phyloP scores from a whole-genome alignment of 441 rosid genomes.

The Gossypium aridum region DNA sequence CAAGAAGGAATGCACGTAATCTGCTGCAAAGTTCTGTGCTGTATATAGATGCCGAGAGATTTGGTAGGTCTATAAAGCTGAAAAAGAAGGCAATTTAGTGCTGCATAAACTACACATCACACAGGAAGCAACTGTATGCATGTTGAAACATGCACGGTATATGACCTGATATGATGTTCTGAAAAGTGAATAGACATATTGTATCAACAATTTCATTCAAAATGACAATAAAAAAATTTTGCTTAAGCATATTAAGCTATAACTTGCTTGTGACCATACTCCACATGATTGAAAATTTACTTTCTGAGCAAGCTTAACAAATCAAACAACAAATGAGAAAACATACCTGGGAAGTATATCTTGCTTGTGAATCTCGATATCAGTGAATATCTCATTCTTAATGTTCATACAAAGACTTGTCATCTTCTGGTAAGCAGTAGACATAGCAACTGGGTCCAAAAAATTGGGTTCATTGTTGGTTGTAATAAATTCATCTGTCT shows the following conservation, averaged over 20 bases:
- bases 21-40: conserved; percentile 88
- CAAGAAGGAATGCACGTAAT: conserved; percentile 79
- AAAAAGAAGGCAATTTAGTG: conserved; percentile 23
- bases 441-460: conserved; percentile 61
- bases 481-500: conserved; percentile 86
- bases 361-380: conserved; percentile 91
- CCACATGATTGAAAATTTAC: background rate
- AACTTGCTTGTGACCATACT: background rate
- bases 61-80: conserved; percentile 93
- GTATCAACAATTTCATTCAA: background rate
- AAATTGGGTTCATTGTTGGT: conserved; percentile 50
- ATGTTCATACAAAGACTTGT: conserved; percentile 64
- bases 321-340: background rate
- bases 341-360: conserved; percentile 83
- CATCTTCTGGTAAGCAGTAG: conserved; percentile 94
- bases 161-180: background rate
- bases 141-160: background rate
- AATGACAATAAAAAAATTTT: background rate
- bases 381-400: conserved; percentile 80
- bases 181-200: conserved; percentile 1
- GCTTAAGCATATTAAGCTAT: background rate
- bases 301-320: background rate
- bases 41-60: conserved; percentile 80
- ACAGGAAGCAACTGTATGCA: conserved; percentile 15
- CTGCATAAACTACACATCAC: background rate